Evolutionary conservation across 2,329 filamentous ascomycete species (phyloP), one percentile per base, ranked within the genome.

Genomic region (Pseudogymnoascus sp.): DNA sequence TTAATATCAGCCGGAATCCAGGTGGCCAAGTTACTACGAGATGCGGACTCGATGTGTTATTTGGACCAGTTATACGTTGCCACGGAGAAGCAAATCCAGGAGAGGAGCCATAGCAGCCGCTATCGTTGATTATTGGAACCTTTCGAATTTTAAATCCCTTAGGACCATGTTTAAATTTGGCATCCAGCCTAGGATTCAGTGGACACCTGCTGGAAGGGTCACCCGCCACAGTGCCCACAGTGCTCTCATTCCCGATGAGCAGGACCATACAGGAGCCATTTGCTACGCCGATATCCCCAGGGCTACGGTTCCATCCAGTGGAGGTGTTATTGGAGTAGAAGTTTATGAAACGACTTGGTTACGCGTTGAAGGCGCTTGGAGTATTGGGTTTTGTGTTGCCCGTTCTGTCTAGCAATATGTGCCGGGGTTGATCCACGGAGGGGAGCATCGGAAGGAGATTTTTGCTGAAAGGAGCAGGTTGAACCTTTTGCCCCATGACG

Each of bases 1-100:
- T 82, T 94, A 66, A 91, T 95, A 71, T 92, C 89, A 66, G 91
- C 91, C 41, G 91, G 91, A 39, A 89, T 91, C 61, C 91, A 95
- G 75, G 91, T 95, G 64, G 89, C 90, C 64, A 93, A 91, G 75
- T 92, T 95, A 66, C 78, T 95, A 65, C 92, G 91, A 77, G 91
- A 95, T 77, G 87, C 89, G 49, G 82, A 83, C 66, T 90, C 91
- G 63, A 93, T 94, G 90, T 85, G 90, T 68, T 90, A 88, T 72
- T 80, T 94, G 71, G 89, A 93, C 77, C 81, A 82, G 73, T 80
- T 95, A 75, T 95, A 95, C 81, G 83, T 90, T 79, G 84, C 87
- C 69, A 94, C 90, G 60, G 91, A 94, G 77, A 83, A 84, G 73
- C 81, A 88, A 75, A 92, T 94, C 69, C 85, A 90, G 71, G 85